Evolutionary conservation across 2,329 filamentous ascomycete species (phyloP).

Genomic region (Fusarium robinianum): DNA sequence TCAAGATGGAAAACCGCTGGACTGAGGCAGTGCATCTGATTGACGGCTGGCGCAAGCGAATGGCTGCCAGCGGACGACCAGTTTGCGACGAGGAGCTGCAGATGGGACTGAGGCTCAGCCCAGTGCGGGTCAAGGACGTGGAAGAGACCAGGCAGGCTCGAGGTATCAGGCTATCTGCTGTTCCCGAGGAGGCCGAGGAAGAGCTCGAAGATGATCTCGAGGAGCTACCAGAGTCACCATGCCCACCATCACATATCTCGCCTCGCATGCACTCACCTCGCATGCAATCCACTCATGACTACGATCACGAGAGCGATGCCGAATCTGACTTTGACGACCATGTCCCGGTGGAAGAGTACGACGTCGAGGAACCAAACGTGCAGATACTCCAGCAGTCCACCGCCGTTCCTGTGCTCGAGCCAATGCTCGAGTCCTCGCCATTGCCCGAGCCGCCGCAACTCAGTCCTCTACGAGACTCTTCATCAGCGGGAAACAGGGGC

Average conservation of each 20-base stretch:
- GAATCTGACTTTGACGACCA: constrained; percentile 53
- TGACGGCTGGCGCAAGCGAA: constrained; percentile 85
- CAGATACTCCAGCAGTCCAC: constrained; percentile 52
- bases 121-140: constrained; percentile 59
- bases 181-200: constrained; percentile 53
- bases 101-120: constrained; percentile 68
- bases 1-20: constrained; percentile 92
- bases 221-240: constrained; percentile 35
- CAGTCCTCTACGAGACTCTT: constrained; percentile 57
- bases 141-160: constrained; percentile 50
- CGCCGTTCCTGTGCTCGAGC: constrained; percentile 34
- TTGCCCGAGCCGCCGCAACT: constrained; percentile 53
- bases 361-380: constrained; percentile 50
- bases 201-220: constrained; percentile 30
- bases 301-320: constrained; percentile 43
- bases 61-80: constrained; percentile 70
- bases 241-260: constrained; percentile 30
- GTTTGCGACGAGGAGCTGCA: constrained; percentile 71
- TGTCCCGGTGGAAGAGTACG: constrained; percentile 49
- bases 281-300: constrained; percentile 20
- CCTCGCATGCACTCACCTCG: constrained; percentile 19
- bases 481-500: constrained; percentile 55
- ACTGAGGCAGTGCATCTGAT: constrained; percentile 88
- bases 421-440: constrained; percentile 48
- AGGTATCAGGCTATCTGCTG: constrained; percentile 48